A percentile compares a stretch with the other conserved stretches of the same genome.
These are phyloP conservation scores for Alternaria angustiovoidea DNA, from an alignment of 2,329 filamentous ascomycete species.

Conservation along the genomic window DNA sequence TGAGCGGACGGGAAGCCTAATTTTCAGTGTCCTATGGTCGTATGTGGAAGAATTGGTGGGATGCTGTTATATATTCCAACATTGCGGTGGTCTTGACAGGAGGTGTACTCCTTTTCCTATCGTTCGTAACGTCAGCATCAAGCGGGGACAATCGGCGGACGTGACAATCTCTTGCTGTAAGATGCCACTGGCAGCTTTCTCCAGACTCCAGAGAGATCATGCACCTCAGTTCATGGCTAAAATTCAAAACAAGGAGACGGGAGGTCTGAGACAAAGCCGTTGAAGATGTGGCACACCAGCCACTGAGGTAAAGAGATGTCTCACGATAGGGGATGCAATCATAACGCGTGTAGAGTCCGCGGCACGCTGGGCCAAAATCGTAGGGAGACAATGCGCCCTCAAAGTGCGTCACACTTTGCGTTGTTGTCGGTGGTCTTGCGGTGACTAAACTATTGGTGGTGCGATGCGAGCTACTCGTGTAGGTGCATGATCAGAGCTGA, in stretches of 20 bases:
- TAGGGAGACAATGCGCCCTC: constrained; percentile 8
- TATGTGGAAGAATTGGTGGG: no score
- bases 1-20: background rate
- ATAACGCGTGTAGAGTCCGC: constrained; percentile 11
- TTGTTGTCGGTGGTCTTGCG: constrained; percentile 12
- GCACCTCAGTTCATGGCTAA: constrained; percentile 14
- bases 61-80: background rate
- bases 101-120: background rate
- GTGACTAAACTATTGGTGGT: constrained; percentile 21
- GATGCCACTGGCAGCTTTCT: background rate
- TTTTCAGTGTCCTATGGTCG: background rate
- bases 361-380: constrained; percentile 11
- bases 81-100: rapidly evolving
- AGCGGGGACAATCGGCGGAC: background rate
- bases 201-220: background rate
- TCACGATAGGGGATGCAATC: constrained; percentile 21
- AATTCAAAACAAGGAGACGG: constrained; percentile 22
- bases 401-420: constrained; percentile 16
- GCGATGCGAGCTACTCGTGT: constrained; percentile 40
- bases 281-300: constrained; percentile 40
- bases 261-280: constrained; percentile 36
- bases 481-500: constrained; percentile 38
- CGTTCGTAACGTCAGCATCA: no score
- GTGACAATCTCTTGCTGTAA: background rate
- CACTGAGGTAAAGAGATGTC: constrained; percentile 29